phyloP scores from a whole-genome alignment of 1,139 yeast genomes.

The Saccharomycopsis phalli region DNA sequence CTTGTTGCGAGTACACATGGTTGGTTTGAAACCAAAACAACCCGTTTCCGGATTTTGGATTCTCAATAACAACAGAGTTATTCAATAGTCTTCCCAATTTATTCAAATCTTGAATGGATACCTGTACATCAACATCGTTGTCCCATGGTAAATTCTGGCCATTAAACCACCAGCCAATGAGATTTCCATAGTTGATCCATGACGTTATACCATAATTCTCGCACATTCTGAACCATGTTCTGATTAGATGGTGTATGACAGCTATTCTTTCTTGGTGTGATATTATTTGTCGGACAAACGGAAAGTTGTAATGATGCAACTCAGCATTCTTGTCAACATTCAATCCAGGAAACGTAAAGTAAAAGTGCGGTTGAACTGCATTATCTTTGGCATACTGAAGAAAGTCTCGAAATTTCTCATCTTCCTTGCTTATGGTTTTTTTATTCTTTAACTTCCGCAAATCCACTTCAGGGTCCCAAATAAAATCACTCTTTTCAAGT shows the following conservation, averaged over 20 bases:
- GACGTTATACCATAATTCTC: constrained; percentile 36
- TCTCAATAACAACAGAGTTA: constrained; percentile 41
- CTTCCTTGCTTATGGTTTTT: constrained; percentile 16
- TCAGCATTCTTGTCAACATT: constrained; percentile 35
- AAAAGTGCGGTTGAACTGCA: constrained; percentile 23
- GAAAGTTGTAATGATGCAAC: constrained; percentile 35
- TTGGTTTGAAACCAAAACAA: constrained; percentile 17
- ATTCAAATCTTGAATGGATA: constrained; percentile 45
- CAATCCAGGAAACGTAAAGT: constrained; percentile 41
- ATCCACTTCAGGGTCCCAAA: constrained; percentile 16
- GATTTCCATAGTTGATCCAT: constrained; percentile 52
- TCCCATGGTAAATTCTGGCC: constrained; percentile 59
- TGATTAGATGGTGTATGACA: constrained; percentile 41
- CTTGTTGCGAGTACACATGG: constrained; percentile 21
- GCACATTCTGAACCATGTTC: constrained; percentile 47
- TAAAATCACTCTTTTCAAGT: constrained; percentile 8
- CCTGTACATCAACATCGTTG: constrained; percentile 50
- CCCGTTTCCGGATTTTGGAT: constrained; percentile 46
- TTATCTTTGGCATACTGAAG: constrained; percentile 23
- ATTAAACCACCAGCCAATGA: constrained; percentile 54
- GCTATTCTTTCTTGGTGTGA: constrained; percentile 36
- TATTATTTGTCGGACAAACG: constrained; percentile 37
- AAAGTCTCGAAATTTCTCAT: constrained; percentile 23
- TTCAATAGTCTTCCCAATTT: constrained; percentile 40
- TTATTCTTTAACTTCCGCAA: constrained; percentile 3